Conservation (phyloP, 1,284 basidiomycete genomes). For the Stereum hirsutum region DNA sequence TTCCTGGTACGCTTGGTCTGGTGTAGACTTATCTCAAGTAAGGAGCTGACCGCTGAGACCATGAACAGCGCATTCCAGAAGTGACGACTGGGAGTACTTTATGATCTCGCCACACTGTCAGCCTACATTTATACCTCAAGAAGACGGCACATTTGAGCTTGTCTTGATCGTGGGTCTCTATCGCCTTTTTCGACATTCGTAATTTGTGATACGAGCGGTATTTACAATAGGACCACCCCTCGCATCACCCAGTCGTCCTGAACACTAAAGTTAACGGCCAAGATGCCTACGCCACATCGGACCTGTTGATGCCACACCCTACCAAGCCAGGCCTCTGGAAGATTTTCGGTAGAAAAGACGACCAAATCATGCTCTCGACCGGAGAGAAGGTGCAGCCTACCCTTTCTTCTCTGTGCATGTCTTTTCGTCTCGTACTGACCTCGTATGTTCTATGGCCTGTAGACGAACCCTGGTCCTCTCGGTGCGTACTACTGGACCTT, state of each 20-base stretch:
- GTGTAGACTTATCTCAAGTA: not conserved
- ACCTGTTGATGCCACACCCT: conserved; percentile 36
- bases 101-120: conserved; percentile 8
- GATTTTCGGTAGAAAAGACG: conserved; percentile 36
- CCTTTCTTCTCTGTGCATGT: not conserved
- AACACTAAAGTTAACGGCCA: conserved; percentile 14
- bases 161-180: conserved; percentile 4
- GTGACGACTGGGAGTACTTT: conserved; percentile 13
- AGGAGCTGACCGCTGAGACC: not conserved
- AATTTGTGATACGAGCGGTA: not conserved
- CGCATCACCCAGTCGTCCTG: conserved; percentile 11
- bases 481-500: too few relatives aligned
- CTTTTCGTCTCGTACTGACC: not conserved
- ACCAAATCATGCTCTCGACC: conserved; percentile 41
- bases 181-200: not conserved
- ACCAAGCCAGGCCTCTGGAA: conserved; percentile 32
- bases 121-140: conserved; percentile 9
- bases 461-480: conserved; percentile 23
- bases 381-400: conserved; percentile 37
- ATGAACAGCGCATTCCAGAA: conserved; percentile 6
- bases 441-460: not conserved
- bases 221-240: conserved; percentile 6
- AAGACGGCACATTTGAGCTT: conserved; percentile 8
- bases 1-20: conserved; percentile 11
- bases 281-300: conserved; percentile 27